Conservation (phyloP, 345 rosid species). For the Euphorbia pulcherrima region DNA sequence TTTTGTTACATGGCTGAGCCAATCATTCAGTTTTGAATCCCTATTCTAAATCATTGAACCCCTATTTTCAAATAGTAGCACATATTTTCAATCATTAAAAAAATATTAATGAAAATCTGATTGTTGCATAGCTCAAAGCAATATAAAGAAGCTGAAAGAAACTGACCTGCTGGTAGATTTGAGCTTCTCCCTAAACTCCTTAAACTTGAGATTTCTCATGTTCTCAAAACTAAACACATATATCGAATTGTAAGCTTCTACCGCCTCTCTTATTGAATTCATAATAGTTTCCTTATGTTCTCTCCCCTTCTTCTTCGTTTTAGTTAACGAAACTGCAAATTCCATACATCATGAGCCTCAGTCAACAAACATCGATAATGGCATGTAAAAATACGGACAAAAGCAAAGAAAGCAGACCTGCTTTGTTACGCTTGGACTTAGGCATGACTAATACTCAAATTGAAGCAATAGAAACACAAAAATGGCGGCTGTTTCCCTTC, state of each 20-base stretch:
- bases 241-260: constrained; percentile 48
- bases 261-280: constrained; percentile 65
- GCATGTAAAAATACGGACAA: neutral
- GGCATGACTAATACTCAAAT: constrained; percentile 48
- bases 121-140: neutral
- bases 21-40: neutral
- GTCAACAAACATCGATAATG: neutral
- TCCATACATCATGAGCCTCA: neutral
- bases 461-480: neutral
- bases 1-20: neutral
- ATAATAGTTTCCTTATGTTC: constrained; percentile 76
- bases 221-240: constrained; percentile 87
- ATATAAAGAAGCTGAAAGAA: too few relatives aligned
- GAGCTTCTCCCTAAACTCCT: constrained; percentile 87
- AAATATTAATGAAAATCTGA: neutral
- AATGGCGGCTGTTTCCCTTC: neutral
- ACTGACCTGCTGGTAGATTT: constrained; percentile 60
- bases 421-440: constrained; percentile 81
- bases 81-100: neutral
- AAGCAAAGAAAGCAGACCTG: constrained; percentile 40
- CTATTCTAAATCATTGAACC: neutral
- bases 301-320: constrained; percentile 94
- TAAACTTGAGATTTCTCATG: constrained; percentile 92
- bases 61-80: neutral
- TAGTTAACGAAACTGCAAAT: constrained; percentile 73